Conservation (phyloP, 192 early-diverging fungal genomes). For the Rhizophlyctis rosea region DNA sequence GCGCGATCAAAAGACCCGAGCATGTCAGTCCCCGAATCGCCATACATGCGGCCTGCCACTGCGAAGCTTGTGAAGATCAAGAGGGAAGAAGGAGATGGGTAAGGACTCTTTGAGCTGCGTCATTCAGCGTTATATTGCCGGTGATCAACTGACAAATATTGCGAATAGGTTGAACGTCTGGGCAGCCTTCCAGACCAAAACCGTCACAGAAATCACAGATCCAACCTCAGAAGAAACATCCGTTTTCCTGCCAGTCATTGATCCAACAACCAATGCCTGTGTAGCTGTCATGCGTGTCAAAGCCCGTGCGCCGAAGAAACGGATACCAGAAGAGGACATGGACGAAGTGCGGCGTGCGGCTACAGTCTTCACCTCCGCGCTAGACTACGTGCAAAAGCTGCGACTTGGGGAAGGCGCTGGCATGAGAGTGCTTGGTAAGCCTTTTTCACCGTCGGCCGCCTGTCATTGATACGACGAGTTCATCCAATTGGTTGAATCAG, state of each 20-base stretch:
- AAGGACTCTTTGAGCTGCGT: not conserved
- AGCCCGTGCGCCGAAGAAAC: slow-evolving; percentile 9
- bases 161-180: not conserved
- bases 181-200: not conserved
- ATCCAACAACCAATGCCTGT: slow-evolving; percentile 30
- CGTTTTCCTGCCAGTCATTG: slow-evolving; percentile 32
- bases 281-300: slow-evolving; percentile 32
- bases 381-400: slow-evolving; percentile 17
- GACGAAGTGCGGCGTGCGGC: slow-evolving; percentile 32
- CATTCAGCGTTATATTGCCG: not conserved
- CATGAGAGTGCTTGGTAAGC: not conserved
- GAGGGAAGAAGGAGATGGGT: slow-evolving; percentile 1
- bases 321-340: slow-evolving; percentile 32
- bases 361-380: slow-evolving; percentile 21
- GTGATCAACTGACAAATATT: not conserved
- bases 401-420: slow-evolving; percentile 11
- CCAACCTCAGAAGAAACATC: not conserved
- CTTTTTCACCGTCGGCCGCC: not conserved
- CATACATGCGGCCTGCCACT: slow-evolving; percentile 14
- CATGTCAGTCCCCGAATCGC: slow-evolving; percentile 4
- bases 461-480: not conserved
- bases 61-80: slow-evolving; percentile 7
- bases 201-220: not conserved
- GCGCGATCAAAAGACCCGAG: no score
- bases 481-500: slow-evolving; percentile 17